Conservation (phyloP, 768 basidiomycete genomes). For the Leccinum aurantiacum region DNA sequence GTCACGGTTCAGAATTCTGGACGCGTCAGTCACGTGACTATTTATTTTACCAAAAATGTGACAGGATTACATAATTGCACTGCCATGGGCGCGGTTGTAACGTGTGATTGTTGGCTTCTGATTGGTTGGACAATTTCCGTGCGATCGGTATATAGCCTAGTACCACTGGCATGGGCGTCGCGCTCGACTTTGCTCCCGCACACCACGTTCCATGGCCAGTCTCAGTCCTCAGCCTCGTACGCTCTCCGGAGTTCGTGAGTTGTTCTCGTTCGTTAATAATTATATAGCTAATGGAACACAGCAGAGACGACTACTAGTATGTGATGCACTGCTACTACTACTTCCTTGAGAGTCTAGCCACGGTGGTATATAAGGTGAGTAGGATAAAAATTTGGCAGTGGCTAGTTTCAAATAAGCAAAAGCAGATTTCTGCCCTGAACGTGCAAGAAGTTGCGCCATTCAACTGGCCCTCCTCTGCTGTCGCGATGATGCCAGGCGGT, state of each 20-base stretch:
- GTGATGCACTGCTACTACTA: conserved; percentile 15
- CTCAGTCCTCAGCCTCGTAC: background rate
- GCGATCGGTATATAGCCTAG: conserved; percentile 30
- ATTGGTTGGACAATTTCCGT: conserved; percentile 32
- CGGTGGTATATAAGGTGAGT: conserved; percentile 18
- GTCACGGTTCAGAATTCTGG: conserved; percentile 31
- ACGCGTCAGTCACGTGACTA: conserved; percentile 34
- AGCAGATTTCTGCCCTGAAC: conserved; percentile 31
- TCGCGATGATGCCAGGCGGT: conserved; percentile 69
- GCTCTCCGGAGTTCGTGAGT: conserved; percentile 2
- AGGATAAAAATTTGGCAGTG: conserved; percentile 12
- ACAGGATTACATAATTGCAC: conserved; percentile 18
- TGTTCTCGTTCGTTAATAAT: conserved; percentile 1
- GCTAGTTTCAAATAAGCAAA: conserved; percentile 30
- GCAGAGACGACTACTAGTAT: conserved; percentile 12
- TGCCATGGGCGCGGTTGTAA: conserved; percentile 16
- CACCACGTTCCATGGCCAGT: background rate
- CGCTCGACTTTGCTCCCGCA: conserved; percentile 1
- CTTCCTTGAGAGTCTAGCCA: background rate
- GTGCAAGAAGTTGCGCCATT: conserved; percentile 56
- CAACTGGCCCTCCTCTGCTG: conserved; percentile 49
- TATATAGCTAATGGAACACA: conserved; percentile 12
- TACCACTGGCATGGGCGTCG: background rate
- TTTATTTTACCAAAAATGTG: conserved; percentile 27
- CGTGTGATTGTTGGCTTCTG: conserved; percentile 4